Conservation (phyloP, 1,284 basidiomycete genomes). For the Malassezia japonica region DNA sequence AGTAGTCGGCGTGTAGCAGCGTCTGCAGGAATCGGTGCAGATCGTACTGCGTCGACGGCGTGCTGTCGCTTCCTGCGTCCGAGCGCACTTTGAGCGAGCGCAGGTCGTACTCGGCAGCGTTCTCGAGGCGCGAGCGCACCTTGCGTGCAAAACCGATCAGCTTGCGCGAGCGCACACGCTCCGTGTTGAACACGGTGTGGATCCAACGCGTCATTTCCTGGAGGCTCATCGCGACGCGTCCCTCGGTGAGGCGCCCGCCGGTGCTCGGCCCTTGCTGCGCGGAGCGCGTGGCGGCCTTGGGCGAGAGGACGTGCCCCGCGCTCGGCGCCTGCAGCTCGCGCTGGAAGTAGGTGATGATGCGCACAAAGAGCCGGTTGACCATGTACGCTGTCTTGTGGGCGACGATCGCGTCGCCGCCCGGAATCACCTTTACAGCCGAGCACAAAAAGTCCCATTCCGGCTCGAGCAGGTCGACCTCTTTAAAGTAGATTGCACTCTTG, state of each 20-base stretch:
- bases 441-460: slow-evolving; percentile 93
- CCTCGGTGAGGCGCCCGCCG: slow-evolving; percentile 23
- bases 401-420: slow-evolving; percentile 79
- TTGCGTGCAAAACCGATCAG: slow-evolving; percentile 66
- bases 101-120: slow-evolving; percentile 85
- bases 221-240: slow-evolving; percentile 57
- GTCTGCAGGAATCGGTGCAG: slow-evolving; percentile 70
- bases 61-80: not conserved
- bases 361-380: slow-evolving; percentile 55
- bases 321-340: slow-evolving; percentile 74
- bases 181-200: slow-evolving; percentile 82
- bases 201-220: slow-evolving; percentile 82
- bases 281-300: not conserved
- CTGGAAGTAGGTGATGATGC: slow-evolving; percentile 79
- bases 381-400: slow-evolving; percentile 52
- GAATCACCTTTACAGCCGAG: slow-evolving; percentile 77
- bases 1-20: slow-evolving; percentile 78
- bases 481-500: slow-evolving; percentile 90
- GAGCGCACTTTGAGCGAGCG: slow-evolving; percentile 53
- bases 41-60: slow-evolving; percentile 45
- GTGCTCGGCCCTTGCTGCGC: slow-evolving; percentile 14
- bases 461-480: slow-evolving; percentile 93
- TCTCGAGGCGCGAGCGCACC: slow-evolving; percentile 69
- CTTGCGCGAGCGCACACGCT: slow-evolving; percentile 83
- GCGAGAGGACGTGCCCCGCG: slow-evolving; percentile 1